phyloP scores from a whole-genome alignment of 2,329 filamentous ascomycete species.

The Fusarium buxicola region DNA sequence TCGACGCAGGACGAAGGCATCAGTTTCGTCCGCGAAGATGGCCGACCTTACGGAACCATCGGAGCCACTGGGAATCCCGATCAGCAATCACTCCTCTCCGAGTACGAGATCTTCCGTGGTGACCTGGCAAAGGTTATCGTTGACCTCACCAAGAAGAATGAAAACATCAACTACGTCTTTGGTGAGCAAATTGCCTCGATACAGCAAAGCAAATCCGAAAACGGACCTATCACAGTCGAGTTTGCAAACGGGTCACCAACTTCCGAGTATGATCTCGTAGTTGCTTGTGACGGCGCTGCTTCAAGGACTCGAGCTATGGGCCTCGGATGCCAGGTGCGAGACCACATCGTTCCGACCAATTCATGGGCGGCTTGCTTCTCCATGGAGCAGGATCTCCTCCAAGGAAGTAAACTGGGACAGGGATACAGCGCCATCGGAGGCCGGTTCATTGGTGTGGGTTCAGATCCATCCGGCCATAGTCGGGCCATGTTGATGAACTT shows the following conservation, averaged over 20 bases:
- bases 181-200: constrained; percentile 19
- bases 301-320: constrained; percentile 17
- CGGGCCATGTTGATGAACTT: constrained; percentile 52
- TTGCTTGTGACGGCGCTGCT: constrained; percentile 19
- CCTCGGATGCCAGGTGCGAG: constrained; percentile 6
- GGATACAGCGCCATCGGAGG: constrained; percentile 54
- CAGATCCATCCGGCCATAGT: constrained; percentile 49
- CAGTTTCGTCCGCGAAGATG: constrained; percentile 15
- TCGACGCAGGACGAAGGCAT: constrained; percentile 19
- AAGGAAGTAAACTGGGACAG: constrained; percentile 52
- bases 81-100: constrained; percentile 21
- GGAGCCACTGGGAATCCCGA: constrained; percentile 18
- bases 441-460: constrained; percentile 51
- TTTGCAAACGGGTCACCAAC: constrained; percentile 15
- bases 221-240: constrained; percentile 3
- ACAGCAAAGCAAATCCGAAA: constrained; percentile 5
- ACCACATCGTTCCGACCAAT: constrained; percentile 39
- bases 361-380: constrained; percentile 58
- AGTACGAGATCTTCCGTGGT: constrained; percentile 21
- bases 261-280: constrained; percentile 16
- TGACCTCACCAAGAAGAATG: constrained; percentile 10
- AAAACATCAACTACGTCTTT: constrained; percentile 21
- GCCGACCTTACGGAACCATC: constrained; percentile 8
- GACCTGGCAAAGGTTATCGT: constrained; percentile 19
- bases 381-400: constrained; percentile 52